Evolutionary conservation across 768 basidiomycete genomes (phyloP).

Genomic region (Panellus pusillus): DNA sequence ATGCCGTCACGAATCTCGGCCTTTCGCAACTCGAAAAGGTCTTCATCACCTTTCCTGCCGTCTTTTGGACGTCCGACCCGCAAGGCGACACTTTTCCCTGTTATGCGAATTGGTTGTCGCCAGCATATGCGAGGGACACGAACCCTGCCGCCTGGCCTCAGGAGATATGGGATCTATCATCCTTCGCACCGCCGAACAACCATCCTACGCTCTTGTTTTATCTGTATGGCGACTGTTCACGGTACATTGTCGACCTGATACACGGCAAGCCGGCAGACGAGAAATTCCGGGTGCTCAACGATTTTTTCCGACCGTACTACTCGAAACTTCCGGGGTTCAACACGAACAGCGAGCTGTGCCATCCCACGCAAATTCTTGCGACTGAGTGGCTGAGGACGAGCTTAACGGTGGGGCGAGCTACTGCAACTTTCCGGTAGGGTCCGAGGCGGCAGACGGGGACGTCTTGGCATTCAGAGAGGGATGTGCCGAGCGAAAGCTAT

Average conservation of each 20-base stretch:
- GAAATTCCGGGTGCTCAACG: constrained; percentile 16
- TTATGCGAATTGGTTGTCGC: constrained; percentile 21
- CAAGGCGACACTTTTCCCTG: constrained; percentile 19
- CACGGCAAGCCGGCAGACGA: constrained; percentile 18
- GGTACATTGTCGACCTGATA: constrained; percentile 20
- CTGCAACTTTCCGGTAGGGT: constrained; percentile 23
- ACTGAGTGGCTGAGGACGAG: constrained; percentile 22
- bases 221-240: constrained; percentile 22
- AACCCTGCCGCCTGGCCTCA: constrained; percentile 22
- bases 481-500: constrained; percentile 17
- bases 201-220: constrained; percentile 24
- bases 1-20: constrained; percentile 19
- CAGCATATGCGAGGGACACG: constrained; percentile 20
- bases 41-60: constrained; percentile 23
- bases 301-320: constrained; percentile 23
- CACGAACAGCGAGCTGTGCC: constrained; percentile 8
- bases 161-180: constrained; percentile 24
- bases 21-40: constrained; percentile 25
- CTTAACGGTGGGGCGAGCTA: constrained; percentile 20
- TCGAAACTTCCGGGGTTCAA: constrained; percentile 21
- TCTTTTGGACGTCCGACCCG: constrained; percentile 21
- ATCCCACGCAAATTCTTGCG: constrained; percentile 17
- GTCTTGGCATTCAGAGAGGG: constrained; percentile 19
- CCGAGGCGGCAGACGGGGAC: constrained; percentile 21
- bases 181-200: constrained; percentile 23